These are phyloP conservation scores for Cryptococcus deneoformans DNA, from an alignment of 1,284 basidiomycete genomes.

Conservation along the genomic window DNA sequence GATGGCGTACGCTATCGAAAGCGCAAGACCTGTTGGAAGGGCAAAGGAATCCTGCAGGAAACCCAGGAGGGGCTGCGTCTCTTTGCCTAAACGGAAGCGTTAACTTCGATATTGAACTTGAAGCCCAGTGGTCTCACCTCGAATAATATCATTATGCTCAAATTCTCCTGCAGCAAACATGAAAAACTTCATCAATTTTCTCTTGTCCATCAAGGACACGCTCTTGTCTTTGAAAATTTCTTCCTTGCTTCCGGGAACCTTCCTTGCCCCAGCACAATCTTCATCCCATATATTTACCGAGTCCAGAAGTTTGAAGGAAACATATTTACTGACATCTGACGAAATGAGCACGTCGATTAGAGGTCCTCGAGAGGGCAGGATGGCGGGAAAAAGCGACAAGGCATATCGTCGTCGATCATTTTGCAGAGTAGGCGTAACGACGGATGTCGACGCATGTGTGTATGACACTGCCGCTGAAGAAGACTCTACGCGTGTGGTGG, in stretches of 20 bases:
- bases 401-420: constrained; percentile 73
- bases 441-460: constrained; percentile 34
- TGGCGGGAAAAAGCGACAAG: constrained; percentile 74
- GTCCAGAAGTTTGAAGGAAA: constrained; percentile 84
- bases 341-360: constrained; percentile 75
- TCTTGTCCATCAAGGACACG: constrained; percentile 78
- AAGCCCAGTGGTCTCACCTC: constrained; percentile 19
- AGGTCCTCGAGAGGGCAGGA: constrained; percentile 76
- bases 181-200: constrained; percentile 89
- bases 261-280: constrained; percentile 50
- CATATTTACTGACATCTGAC: constrained; percentile 86
- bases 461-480: constrained; percentile 8
- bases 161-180: constrained; percentile 74
- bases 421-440: constrained; percentile 52
- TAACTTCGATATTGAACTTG: not conserved
- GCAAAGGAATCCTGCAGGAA: constrained; percentile 65
- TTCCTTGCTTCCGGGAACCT: constrained; percentile 87
- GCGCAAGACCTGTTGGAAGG: constrained; percentile 59
- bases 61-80: constrained; percentile 57
- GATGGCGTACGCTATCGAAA: constrained; percentile 67
- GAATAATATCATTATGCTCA: constrained; percentile 54
- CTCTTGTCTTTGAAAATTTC: constrained; percentile 85
- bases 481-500: constrained; percentile 17
- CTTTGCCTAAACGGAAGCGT: constrained; percentile 50
- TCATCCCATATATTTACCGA: constrained; percentile 57